Evolutionary conservation across 108 stramenopile genomes (phyloP), one percentile per base, ranked within the genome.

Genomic region (Schizochytrium sp.): DNA sequence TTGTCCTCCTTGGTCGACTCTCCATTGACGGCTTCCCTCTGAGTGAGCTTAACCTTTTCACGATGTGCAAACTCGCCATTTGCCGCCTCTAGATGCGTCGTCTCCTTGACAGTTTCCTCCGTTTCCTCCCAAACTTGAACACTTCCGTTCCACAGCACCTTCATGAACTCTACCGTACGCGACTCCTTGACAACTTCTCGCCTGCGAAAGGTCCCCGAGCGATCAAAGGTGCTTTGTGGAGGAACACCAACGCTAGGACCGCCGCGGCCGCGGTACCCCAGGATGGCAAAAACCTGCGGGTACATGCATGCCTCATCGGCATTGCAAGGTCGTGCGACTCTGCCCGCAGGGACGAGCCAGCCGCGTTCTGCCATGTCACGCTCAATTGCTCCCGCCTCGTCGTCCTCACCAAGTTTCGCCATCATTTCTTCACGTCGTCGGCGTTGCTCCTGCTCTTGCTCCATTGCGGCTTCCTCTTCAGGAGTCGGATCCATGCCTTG

Each of bases 61-160:
- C 76, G 76, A 12, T 23, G 76, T 21, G 76, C 76, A 23, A 83
- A 83, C 23, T 83, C 76, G 18, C 76, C 76, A 45, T 53, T 53
- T 12, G 76, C 45, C 48, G 48, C 51, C 23, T 83, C 76, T 34
- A 83, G 51, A 23, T 83, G 76, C 19, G 76, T 83, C 19, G 51
- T 83, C 51, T 83, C 76, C 76, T 83, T 83, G 48, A 83, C 51
- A 12, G 76, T 21, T 45, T 83, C 76, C 51, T 83, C 76, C 14
- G 51, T 83, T 23, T 83, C 76, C 51, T 83, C 76, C 76, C 76
- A 83, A 23, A 83, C 76, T 53, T 83, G 76, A 6, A 83, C 76
- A 12, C 23, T 12, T 0, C 76, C 76, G n/a, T 83, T 83, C 76
- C 76, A 83, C 4, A 83, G 3, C 8, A 83, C 51, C 76, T 83